A percentile compares a stretch with the other conserved stretches of the same genome.
phyloP scores from a whole-genome alignment of 306 rosid species.

The Cicer chorassanicum region DNA sequence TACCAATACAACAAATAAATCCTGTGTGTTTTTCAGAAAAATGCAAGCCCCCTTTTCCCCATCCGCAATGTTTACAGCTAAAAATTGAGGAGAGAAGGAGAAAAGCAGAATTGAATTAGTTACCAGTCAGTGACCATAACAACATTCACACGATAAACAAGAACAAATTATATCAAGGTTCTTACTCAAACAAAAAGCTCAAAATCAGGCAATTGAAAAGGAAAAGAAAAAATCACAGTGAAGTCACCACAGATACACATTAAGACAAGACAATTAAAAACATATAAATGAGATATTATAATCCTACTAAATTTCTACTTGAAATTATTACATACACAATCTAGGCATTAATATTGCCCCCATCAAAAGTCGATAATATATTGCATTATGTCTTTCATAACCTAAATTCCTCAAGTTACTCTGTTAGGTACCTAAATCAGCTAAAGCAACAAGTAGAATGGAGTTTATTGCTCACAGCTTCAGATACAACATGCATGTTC shows the following conservation, averaged over 20 bases:
- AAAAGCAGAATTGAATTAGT: too few relatives aligned
- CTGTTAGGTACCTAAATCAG: background rate
- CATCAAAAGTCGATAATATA: conserved; percentile 16
- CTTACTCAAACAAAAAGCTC: background rate
- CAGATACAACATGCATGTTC: background rate
- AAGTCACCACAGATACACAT: background rate
- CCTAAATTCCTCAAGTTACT: background rate
- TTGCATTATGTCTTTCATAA: background rate
- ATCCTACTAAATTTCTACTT: conserved; percentile 12
- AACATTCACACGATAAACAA: background rate
- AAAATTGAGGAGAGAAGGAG: background rate
- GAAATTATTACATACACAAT: background rate
- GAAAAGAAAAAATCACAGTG: background rate
- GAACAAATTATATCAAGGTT: background rate
- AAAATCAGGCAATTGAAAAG: background rate
- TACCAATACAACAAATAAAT: background rate
- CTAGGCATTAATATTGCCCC: background rate
- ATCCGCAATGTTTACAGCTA: background rate
- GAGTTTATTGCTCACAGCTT: conserved; percentile 16
- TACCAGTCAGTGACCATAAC: background rate
- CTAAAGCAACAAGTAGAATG: background rate
- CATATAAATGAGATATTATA: background rate
- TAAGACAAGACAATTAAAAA: conserved; percentile 1
- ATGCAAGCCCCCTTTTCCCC: background rate
- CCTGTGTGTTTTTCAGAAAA: background rate